Evolutionary conservation across 208 protist species (phyloP).

Genomic region (Vickermania spadyakhi): DNA sequence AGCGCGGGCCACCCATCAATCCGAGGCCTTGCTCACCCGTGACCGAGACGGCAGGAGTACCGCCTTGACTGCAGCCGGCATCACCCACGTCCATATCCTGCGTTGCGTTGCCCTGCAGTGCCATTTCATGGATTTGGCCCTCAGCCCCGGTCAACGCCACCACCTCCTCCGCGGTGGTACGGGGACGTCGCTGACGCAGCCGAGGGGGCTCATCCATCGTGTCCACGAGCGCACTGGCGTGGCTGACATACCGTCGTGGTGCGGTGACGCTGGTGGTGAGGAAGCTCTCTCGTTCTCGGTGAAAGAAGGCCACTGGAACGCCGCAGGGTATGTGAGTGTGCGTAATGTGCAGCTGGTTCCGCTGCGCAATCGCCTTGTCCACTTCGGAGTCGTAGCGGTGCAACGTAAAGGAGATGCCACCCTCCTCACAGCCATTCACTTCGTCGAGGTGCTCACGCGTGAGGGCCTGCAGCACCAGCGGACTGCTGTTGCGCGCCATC

Average conservation of each 20-base stretch:
- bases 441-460: constrained; percentile 38
- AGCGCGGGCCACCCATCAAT: not conserved
- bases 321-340: constrained; percentile 36
- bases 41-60: not conserved
- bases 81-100: not conserved
- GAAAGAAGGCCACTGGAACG: constrained; percentile 42
- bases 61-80: not conserved
- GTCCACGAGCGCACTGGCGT: constrained; percentile 6
- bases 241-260: constrained; percentile 9
- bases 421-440: constrained; percentile 70
- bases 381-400: constrained; percentile 56
- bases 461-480: constrained; percentile 16
- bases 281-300: constrained; percentile 53
- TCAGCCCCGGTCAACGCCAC: constrained; percentile 8
- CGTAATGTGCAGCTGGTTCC: constrained; percentile 32
- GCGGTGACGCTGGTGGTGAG: constrained; percentile 48
- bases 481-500: not conserved
- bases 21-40: not conserved
- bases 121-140: constrained; percentile 11
- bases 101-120: not conserved
- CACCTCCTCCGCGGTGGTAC: constrained; percentile 3
- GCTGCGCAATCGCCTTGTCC: constrained; percentile 43
- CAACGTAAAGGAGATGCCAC: constrained; percentile 44
- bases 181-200: not conserved
- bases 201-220: constrained; percentile 8